Evolutionary conservation across 176 grass and related monocot genomes (phyloP).

Genomic region (Oryza meridionalis): DNA sequence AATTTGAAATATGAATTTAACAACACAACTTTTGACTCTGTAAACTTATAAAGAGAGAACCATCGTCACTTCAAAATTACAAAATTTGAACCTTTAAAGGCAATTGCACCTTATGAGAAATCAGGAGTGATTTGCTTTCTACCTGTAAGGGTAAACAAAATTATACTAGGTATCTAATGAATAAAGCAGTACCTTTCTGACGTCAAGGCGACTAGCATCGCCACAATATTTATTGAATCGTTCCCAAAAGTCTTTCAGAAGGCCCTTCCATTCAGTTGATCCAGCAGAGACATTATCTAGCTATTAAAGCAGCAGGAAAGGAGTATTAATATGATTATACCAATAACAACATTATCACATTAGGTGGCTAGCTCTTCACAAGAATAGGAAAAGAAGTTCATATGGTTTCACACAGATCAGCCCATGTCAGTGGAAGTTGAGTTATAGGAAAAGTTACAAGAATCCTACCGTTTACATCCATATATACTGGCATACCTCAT

Average conservation of each 20-base stretch:
- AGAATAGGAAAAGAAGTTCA: too few relatives aligned
- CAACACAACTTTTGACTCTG: neutral
- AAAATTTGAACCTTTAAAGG: neutral
- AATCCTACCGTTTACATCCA: neutral
- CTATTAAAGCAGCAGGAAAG: slow-evolving; percentile 54
- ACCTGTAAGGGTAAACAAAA: slow-evolving; percentile 7
- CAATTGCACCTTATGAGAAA: neutral
- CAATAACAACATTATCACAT: slow-evolving; percentile 2
- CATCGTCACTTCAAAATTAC: neutral
- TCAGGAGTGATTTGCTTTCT: neutral
- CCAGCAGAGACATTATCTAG: slow-evolving; percentile 96
- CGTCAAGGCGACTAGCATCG: slow-evolving; percentile 58
- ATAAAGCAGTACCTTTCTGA: slow-evolving; percentile 67
- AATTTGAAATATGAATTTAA: neutral
- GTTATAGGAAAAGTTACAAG: neutral
- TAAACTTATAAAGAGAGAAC: neutral
- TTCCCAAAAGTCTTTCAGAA: slow-evolving; percentile 88
- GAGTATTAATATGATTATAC: slow-evolving; percentile 31
- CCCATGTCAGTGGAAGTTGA: neutral
- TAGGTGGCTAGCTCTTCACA: neutral
- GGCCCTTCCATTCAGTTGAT: slow-evolving; percentile 89
- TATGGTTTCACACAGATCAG: neutral
- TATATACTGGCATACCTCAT: neutral
- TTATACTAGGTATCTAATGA: neutral
- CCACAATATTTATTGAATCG: slow-evolving; percentile 86